Evolutionary conservation across 2,329 filamentous ascomycete species (phyloP).

Genomic region (Claviceps pusilla): DNA sequence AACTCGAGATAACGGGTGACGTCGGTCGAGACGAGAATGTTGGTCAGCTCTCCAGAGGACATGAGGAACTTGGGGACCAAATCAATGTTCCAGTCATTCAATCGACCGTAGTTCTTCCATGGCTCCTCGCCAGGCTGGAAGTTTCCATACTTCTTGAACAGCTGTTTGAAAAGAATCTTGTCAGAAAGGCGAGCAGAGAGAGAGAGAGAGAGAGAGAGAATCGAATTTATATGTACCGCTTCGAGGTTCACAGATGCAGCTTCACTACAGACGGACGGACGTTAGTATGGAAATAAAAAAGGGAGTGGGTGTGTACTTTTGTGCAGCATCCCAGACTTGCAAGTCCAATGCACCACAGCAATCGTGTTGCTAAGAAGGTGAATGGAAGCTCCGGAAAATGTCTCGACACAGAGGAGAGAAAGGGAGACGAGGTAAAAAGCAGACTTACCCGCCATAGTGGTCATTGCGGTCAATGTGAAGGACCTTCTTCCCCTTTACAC

Average conservation of each 20-base stretch:
- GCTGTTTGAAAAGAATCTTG: constrained; percentile 31
- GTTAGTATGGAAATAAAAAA: constrained; percentile 11
- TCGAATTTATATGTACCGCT: constrained; percentile 42
- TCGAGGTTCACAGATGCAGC: constrained; percentile 95
- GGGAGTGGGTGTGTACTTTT: neutral
- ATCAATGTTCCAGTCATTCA: constrained; percentile 99
- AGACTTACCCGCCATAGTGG: constrained; percentile 83
- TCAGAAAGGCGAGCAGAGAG: constrained; percentile 8
- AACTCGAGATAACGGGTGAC: constrained; percentile 81
- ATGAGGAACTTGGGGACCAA: constrained; percentile 96
- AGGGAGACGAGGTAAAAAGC: neutral
- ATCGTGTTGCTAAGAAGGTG: too few species aligned
- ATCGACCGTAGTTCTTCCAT: constrained; percentile 93
- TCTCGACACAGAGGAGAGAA: neutral
- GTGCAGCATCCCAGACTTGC: neutral
- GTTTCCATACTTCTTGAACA: constrained; percentile 95
- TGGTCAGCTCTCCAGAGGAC: constrained; percentile 95
- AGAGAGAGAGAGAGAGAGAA: constrained; percentile 6
- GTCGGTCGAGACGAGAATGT: constrained; percentile 94
- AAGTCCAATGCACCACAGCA: neutral
- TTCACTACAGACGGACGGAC: constrained; percentile 39
- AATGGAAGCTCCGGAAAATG: neutral
- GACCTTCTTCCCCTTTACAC: constrained; percentile 98
- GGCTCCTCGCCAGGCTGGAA: constrained; percentile 66
- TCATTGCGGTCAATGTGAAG: constrained; percentile 97